phyloP scores from a whole-genome alignment of 73 alveolate genomes.

The Durusdinium trenchii region DNA sequence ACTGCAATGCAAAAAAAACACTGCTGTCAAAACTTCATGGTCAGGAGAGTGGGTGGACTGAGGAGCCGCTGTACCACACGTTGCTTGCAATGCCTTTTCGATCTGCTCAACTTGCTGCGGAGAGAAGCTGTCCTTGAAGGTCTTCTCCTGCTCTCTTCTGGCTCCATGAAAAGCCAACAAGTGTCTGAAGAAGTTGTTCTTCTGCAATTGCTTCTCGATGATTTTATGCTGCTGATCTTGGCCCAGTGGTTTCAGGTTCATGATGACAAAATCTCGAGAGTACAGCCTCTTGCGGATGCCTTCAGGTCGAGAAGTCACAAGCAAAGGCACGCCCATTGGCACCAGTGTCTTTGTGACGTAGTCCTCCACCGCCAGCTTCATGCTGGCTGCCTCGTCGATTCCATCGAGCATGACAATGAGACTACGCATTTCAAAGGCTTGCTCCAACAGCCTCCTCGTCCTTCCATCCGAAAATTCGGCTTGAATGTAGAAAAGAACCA shows the following conservation, averaged over 20 bases:
- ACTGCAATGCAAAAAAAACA: constrained; percentile 37
- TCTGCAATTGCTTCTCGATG: constrained; percentile 71
- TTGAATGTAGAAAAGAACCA: constrained; percentile 86
- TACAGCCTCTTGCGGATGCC: constrained; percentile 84
- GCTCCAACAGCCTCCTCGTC: constrained; percentile 91
- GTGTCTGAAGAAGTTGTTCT: constrained; percentile 73
- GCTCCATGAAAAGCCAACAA: constrained; percentile 4
- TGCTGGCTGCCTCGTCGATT: constrained; percentile 85
- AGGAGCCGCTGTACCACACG: not conserved
- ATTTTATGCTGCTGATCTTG: constrained; percentile 80
- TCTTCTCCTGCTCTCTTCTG: not conserved
- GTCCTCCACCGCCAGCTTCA: constrained; percentile 92
- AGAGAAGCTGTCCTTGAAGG: not conserved
- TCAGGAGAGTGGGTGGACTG: not conserved
- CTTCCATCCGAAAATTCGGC: constrained; percentile 50
- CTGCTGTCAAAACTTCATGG: constrained; percentile 24
- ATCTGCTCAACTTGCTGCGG: not conserved
- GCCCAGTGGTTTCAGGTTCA: constrained; percentile 78
- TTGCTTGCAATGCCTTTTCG: not conserved
- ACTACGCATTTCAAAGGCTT: constrained; percentile 94
- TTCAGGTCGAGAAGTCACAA: constrained; percentile 86
- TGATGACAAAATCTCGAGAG: constrained; percentile 78
- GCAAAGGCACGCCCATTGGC: constrained; percentile 70
- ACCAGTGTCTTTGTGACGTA: constrained; percentile 85
- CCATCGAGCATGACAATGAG: constrained; percentile 90